Conservation (phyloP, 805 yeast species). For the Starmerella potacharoeniae region DNA sequence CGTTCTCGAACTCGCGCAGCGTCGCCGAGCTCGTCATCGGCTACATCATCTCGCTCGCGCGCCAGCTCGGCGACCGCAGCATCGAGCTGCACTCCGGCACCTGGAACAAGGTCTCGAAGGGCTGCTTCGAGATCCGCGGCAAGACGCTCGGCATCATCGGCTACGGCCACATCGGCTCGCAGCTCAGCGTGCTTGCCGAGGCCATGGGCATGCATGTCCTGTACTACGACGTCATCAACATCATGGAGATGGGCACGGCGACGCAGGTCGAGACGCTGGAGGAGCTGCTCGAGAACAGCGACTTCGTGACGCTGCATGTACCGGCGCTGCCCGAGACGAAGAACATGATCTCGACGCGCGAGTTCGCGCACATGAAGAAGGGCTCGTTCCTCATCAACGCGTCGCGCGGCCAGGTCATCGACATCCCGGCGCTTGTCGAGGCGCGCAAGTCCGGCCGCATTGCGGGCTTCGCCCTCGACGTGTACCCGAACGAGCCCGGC, state of each 20-base stretch:
- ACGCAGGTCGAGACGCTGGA: conserved; percentile 78
- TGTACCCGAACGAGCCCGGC: conserved; percentile 93
- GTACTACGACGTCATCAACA: conserved; percentile 82
- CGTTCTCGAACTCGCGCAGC: conserved; percentile 95
- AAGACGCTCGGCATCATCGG: conserved; percentile 95
- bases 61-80: conserved; percentile 95
- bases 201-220: conserved; percentile 94
- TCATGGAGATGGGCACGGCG: conserved; percentile 95
- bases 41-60: conserved; percentile 83
- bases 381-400: conserved; percentile 93
- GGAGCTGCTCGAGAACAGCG: conserved; percentile 69
- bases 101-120: conserved; percentile 92
- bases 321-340: conserved; percentile 91
- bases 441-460: conserved; percentile 88
- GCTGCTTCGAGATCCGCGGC: conserved; percentile 99
- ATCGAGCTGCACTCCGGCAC: conserved; percentile 91
- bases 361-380: conserved; percentile 90
- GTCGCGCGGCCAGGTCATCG: conserved; percentile 95
- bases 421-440: conserved; percentile 82
- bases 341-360: conserved; percentile 78
- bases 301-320: conserved; percentile 86
- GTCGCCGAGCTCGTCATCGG: conserved; percentile 97
- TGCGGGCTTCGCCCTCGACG: conserved; percentile 96
- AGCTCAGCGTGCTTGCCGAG: conserved; percentile 92
- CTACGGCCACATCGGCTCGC: conserved; percentile 97